Evolutionary conservation across 352 stramenopile genomes (phyloP), one percentile per base, ranked within the genome.

Genomic region (Globisporangium cederbergense): DNA sequence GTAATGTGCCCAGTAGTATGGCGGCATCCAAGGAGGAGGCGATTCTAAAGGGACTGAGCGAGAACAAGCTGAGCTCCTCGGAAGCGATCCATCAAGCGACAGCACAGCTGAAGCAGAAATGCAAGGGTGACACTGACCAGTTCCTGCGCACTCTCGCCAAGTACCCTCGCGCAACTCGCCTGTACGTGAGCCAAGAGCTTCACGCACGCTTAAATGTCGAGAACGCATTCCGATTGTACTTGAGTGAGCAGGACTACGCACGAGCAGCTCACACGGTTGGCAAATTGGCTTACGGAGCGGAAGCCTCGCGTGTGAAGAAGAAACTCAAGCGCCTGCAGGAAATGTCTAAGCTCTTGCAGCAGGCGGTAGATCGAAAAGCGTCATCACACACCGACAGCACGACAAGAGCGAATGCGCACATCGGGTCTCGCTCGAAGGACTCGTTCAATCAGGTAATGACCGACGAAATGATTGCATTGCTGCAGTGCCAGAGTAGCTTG

Each of bases 401-500:
- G 10, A 18, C 36, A 25, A 45, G 52, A 55, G 5, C 62, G 8
- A 47, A n/a, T 11, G 2, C 64, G 0, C 70, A 52, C 2, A 34
- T 16, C 49, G 30, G 10, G 10, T 45, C 68, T 47, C 70, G 72
- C 14, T 59, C 74, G 1, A 32, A 32, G 20, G 66, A 76, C 25
- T 80, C 75, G 38, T 88, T 89, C 50, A 65, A 77, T n/a, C 70
- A 69, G 3, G 72, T 70, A 20, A 86, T 87, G 77, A 79, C 76
- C 10, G 65, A 77, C 47, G 77, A 87, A 20, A 76, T 73, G 68
- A 65, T 88, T 7, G 34, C 70, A 36, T 62, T 90, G 14, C 49
- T 88, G 9, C 68, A 85, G 25, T 72, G 58, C 7, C 78, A 90
- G 47, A 63, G 67, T 43, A 58, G 69, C 0, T 73, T 90, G 16